Base-by-base conservation (phyloP, 139 green algal genomes). In the Desmodesmus armatus region DNA sequence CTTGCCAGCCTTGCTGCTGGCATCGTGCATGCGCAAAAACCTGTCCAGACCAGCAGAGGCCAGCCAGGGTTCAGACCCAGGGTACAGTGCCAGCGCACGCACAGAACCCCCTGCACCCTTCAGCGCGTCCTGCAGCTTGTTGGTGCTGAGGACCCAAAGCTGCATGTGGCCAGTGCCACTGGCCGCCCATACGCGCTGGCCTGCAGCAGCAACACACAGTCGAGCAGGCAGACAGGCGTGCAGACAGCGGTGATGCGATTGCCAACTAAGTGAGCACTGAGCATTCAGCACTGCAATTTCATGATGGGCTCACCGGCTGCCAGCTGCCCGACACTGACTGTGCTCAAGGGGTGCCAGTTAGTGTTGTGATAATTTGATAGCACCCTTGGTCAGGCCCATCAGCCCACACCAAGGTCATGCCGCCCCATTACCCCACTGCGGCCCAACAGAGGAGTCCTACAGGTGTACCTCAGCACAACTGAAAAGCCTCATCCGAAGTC, bases 41-140 rank as follows among this genome's bases (percentile, higher is more conserved):
- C 94, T 87, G 81, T 97, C 94, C 44, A 97, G 80, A 1, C 91
- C 90, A 3, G 87, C 94, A 44, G 88, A 93, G 0, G 91, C 94
- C 27, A 97, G 69, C 33, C 93, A 17, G 3, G 85, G 23, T 44
- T 82, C 78, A 21, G 74, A 58, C 2, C 13, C 80, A 2, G 91
- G 88, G 75, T 96, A 87, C 60, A 93, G 41, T 2, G 73, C 75
- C 37, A 97, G 85, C 0, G 58, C 58, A 0, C 87, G 62, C 23
- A 94, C 77, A 7, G 91, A 92, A 77, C 91, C 91, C 25, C 79
- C 88, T 3, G 88, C 47, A 0, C 93, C 93, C 35, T 92, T 92
- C 19, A 94, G 43, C 5, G 77, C 83, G 3, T 90, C 92, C 21
- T 47, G 39, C 82, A 96, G 89, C 47, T 62, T 83, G 23, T 66